phyloP scores from a whole-genome alignment of 352 stramenopile genomes.

The Pythium angustatum region DNA sequence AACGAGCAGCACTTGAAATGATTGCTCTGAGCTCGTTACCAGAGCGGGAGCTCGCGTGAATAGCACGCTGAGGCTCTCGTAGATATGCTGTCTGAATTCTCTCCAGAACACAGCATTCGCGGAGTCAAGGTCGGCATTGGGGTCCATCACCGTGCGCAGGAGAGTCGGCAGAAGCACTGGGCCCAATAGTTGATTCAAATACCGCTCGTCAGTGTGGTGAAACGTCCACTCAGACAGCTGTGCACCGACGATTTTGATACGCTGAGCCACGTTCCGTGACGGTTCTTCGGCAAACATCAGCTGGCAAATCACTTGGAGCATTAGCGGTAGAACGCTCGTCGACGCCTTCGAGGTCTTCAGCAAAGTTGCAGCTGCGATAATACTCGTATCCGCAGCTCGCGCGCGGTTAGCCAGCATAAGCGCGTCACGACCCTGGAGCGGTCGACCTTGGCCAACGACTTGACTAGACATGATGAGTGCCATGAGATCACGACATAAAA shows the following conservation, averaged over 20 bases:
- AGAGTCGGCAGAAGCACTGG: conserved; percentile 73
- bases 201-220: conserved; percentile 39
- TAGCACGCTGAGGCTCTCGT: conserved; percentile 56
- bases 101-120: conserved; percentile 43
- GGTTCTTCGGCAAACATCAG: conserved; percentile 71
- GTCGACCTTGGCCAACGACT: conserved; percentile 38
- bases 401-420: conserved; percentile 49
- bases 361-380: conserved; percentile 53
- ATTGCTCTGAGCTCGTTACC: conserved; percentile 54
- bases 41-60: conserved; percentile 38
- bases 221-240: conserved; percentile 65
- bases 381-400: conserved; percentile 55
- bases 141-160: conserved; percentile 61
- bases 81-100: conserved; percentile 65
- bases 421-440: conserved; percentile 42
- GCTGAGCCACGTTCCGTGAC: conserved; percentile 47
- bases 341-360: conserved; percentile 53
- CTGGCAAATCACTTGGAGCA: conserved; percentile 75
- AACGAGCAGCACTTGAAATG: conserved; percentile 77
- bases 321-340: conserved; percentile 56
- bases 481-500: conserved; percentile 43
- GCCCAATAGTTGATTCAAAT: conserved; percentile 55
- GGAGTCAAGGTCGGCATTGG: conserved; percentile 52
- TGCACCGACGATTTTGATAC: conserved; percentile 65
- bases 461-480: conserved; percentile 65